These are phyloP conservation scores for Euphorbia pulcherrima DNA, from an alignment of 345 rosid genomes.

Conservation along the genomic window DNA sequence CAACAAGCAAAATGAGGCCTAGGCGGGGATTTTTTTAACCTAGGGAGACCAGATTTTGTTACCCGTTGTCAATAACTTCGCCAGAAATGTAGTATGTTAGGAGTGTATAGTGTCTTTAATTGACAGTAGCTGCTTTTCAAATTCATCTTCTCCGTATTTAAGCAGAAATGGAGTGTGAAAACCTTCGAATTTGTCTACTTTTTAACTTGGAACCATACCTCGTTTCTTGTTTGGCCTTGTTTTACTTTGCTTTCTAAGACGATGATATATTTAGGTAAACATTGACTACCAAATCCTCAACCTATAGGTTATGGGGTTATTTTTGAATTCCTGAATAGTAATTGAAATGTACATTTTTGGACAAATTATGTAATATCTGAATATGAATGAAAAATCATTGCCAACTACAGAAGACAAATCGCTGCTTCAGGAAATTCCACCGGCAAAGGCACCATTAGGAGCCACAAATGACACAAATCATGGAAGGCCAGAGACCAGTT, in stretches of 20 bases:
- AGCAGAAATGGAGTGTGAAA: too few relatives aligned
- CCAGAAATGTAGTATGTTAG: neutral
- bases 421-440: conserved; percentile 39
- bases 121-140: too few relatives aligned
- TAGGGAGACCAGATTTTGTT: neutral
- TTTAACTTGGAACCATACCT: neutral
- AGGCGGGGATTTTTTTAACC: too few relatives aligned
- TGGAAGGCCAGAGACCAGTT: conserved; percentile 30
- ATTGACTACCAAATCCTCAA: neutral
- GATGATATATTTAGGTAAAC: neutral
- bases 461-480: conserved; percentile 34
- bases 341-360: neutral
- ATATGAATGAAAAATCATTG: conserved; percentile 22
- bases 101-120: neutral
- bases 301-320: neutral
- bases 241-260: neutral
- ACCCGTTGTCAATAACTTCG: too few relatives aligned
- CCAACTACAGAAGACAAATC: conserved; percentile 49
- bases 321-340: neutral
- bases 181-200: neutral
- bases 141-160: too few relatives aligned
- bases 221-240: neutral
- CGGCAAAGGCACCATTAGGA: conserved; percentile 26
- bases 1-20: too few relatives aligned
- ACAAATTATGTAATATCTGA: neutral